Evolutionary conservation across 345 rosid species (phyloP).

Genomic region (Zanthoxylum bungeanum): DNA sequence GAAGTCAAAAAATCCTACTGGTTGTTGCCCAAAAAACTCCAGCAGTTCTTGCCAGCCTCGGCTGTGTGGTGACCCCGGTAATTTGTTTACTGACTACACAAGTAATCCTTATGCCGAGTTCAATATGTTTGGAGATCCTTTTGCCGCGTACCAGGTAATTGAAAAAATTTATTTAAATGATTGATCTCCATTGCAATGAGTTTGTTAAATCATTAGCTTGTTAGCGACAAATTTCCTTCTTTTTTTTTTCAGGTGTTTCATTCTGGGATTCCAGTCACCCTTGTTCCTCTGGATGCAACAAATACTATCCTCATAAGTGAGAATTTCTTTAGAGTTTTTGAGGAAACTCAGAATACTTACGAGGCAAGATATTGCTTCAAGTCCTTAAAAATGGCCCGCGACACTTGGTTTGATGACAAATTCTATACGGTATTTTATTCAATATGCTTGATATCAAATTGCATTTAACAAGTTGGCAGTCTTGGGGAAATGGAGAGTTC

Average conservation of each 20-base stretch:
- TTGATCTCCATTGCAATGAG: background rate
- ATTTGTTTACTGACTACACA: constrained; percentile 62
- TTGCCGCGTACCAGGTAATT: constrained; percentile 80
- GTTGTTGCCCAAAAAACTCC: constrained; percentile 57
- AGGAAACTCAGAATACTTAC: constrained; percentile 53
- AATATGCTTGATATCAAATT: background rate
- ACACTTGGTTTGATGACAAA: constrained; percentile 59
- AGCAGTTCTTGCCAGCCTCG: constrained; percentile 42
- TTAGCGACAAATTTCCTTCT: background rate
- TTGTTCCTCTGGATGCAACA: constrained; percentile 90
- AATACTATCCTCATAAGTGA: constrained; percentile 65
- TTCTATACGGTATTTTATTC: constrained; percentile 49
- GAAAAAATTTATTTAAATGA: background rate
- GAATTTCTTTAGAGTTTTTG: constrained; percentile 59
- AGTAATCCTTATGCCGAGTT: constrained; percentile 90
- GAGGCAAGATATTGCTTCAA: constrained; percentile 79
- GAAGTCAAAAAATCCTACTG: constrained; percentile 56
- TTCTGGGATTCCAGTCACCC: constrained; percentile 79
- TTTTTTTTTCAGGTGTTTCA: constrained; percentile 58
- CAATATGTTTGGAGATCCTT: constrained; percentile 82
- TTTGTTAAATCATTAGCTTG: background rate
- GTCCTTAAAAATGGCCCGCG: constrained; percentile 71
- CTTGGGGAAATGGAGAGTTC: background rate
- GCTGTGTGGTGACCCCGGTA: constrained; percentile 70
- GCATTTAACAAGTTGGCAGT: too few relatives aligned